Conservation (phyloP, 108 stramenopile species). For the Nitzschia sp. region DNA sequence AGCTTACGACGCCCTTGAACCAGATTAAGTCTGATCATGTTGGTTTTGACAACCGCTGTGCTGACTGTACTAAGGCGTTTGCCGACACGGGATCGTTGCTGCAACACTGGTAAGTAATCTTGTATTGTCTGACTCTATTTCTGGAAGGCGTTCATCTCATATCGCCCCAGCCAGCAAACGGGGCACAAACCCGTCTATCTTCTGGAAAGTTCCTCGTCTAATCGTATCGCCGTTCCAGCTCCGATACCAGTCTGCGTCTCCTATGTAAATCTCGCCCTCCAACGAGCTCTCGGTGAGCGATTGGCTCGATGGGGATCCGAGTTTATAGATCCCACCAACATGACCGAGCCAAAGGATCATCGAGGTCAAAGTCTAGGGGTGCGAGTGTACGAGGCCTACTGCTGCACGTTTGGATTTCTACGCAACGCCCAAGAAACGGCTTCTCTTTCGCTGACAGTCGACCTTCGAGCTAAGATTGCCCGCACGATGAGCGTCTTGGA, state of each 20-base stretch:
- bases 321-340: conserved; percentile 51
- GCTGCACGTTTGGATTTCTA: conserved; percentile 49
- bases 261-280: conserved; percentile 54
- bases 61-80: conserved; percentile 49
- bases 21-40: conserved; percentile 19
- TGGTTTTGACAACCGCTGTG: conserved; percentile 43
- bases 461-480: conserved; percentile 62
- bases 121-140: neutral
- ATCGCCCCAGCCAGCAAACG: conserved; percentile 25
- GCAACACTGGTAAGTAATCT: conserved; percentile 47
- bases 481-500: conserved; percentile 51
- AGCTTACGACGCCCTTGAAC: neutral
- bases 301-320: conserved; percentile 59
- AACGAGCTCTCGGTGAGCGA: conserved; percentile 55
- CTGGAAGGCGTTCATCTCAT: neutral
- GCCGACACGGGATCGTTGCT: conserved; percentile 33
- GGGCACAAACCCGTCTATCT: conserved; percentile 49
- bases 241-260: conserved; percentile 38
- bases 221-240: conserved; percentile 22
- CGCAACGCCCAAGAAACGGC: conserved; percentile 21
- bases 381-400: conserved; percentile 53
- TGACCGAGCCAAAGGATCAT: conserved; percentile 47
- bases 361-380: conserved; percentile 47
- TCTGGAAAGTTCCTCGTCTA: neutral
- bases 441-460: conserved; percentile 53